A percentile compares a stretch with the other conserved stretches of the same genome.
phyloP scores from a whole-genome alignment of 257 asterid species.

The Asclepias syriaca region DNA sequence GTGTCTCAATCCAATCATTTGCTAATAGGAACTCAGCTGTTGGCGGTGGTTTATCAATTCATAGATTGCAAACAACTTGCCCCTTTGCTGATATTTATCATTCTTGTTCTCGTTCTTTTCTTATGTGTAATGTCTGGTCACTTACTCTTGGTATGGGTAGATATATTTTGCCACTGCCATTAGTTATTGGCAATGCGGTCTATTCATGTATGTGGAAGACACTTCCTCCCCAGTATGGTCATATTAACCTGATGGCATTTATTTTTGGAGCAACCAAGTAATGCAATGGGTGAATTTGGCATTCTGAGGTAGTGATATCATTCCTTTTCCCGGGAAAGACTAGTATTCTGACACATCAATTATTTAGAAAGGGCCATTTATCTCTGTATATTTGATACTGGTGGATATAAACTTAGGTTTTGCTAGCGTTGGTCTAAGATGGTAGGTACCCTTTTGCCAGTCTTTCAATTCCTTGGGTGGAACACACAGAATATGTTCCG shows the following conservation, averaged over 20 bases:
- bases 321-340: not conserved
- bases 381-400: not conserved
- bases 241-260: not conserved
- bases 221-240: not conserved
- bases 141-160: not conserved
- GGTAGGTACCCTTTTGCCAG: not conserved
- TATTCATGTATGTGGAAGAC: not conserved
- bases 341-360: not conserved
- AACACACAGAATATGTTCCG: not conserved
- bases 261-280: not conserved
- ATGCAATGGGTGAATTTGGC: not conserved
- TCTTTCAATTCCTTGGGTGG: not conserved
- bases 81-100: not conserved
- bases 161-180: not conserved
- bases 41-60: not conserved
- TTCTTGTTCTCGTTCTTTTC: not conserved
- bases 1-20: not conserved
- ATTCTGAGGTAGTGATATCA: not conserved
- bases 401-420: not conserved
- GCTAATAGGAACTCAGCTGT: not conserved
- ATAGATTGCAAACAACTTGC: not conserved
- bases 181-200: not conserved
- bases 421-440: not conserved
- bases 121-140: not conserved
- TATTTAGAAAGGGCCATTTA: not conserved